Conservation (phyloP, 2,329 filamentous ascomycete species). For the Neonectria punicea region DNA sequence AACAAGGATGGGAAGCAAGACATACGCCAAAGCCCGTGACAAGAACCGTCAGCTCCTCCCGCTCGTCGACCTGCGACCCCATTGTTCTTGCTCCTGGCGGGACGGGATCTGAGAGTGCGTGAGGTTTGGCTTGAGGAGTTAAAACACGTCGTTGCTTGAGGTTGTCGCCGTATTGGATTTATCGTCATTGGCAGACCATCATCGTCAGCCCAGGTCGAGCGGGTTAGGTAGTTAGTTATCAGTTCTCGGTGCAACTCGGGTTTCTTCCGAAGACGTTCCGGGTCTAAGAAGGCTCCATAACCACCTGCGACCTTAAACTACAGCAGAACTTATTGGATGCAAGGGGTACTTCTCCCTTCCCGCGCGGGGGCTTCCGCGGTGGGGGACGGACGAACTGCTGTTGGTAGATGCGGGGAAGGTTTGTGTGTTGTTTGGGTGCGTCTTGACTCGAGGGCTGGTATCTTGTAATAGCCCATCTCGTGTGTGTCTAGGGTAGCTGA, state of each 20-base stretch:
- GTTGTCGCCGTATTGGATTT: neutral
- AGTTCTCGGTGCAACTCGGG: neutral
- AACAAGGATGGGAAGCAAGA: conserved; percentile 30
- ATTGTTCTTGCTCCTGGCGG: conserved; percentile 32
- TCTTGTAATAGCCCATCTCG: neutral
- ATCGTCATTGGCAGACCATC: neutral
- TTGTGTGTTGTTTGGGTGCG: too few species aligned
- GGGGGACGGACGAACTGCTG: neutral
- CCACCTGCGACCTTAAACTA: neutral
- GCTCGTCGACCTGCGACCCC: conserved; percentile 49
- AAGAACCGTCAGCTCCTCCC: conserved; percentile 66
- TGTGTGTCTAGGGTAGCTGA: neutral
- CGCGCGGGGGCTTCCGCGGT: neutral
- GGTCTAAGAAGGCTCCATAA: neutral
- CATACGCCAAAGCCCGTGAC: conserved; percentile 71
- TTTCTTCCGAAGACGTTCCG: neutral
- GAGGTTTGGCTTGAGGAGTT: neutral
- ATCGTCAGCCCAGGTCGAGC: conserved; percentile 2
- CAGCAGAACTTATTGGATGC: neutral
- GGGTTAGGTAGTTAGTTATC: too few species aligned
- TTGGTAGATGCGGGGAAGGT: neutral
- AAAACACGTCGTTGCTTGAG: neutral
- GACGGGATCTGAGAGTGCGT: neutral
- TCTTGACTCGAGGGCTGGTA: neutral
- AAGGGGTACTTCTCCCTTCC: neutral